Percentiles rank a stretch among this genome's conserved stretches.
Conservation (phyloP, 1,139 yeast species). For the Saccharomyces pastorianus region DNA sequence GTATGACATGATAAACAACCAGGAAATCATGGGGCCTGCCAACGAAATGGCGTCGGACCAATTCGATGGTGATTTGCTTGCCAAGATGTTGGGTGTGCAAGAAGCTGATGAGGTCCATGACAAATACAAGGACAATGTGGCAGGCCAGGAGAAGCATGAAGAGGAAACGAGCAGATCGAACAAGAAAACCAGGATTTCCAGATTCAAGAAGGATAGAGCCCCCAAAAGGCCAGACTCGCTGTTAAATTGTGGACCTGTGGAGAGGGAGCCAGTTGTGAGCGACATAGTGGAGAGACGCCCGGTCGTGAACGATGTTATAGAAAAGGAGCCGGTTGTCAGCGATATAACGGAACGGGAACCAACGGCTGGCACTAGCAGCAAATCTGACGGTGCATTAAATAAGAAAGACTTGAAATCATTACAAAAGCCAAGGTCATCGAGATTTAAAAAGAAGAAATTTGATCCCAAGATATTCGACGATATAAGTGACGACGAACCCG, state of each 20-base stretch:
- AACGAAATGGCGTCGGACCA: constrained; percentile 10
- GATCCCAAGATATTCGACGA: not conserved
- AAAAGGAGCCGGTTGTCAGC: not conserved
- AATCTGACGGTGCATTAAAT: not conserved
- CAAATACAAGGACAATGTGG: constrained; percentile 14
- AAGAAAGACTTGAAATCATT: not conserved
- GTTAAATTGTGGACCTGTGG: not conserved
- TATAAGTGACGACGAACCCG: not conserved
- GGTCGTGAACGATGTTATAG: too few species aligned
- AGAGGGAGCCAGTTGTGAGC: not conserved
- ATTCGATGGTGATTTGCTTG: constrained; percentile 29
- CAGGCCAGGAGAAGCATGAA: constrained; percentile 7
- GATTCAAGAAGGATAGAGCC: constrained; percentile 24
- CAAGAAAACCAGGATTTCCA: constrained; percentile 21
- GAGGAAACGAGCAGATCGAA: constrained; percentile 6
- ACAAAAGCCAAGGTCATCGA: not conserved
- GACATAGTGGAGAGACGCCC: not conserved
- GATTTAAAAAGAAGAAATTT: not conserved
- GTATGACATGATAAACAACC: not conserved
- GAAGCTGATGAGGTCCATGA: constrained; percentile 28
- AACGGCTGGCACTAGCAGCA: not conserved
- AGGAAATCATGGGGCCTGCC: not conserved
- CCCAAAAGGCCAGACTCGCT: not conserved
- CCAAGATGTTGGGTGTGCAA: constrained; percentile 27
- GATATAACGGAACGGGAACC: not conserved